Conservation (phyloP, 176 grass and related monocot genomes). For the Raddia guianensis region DNA sequence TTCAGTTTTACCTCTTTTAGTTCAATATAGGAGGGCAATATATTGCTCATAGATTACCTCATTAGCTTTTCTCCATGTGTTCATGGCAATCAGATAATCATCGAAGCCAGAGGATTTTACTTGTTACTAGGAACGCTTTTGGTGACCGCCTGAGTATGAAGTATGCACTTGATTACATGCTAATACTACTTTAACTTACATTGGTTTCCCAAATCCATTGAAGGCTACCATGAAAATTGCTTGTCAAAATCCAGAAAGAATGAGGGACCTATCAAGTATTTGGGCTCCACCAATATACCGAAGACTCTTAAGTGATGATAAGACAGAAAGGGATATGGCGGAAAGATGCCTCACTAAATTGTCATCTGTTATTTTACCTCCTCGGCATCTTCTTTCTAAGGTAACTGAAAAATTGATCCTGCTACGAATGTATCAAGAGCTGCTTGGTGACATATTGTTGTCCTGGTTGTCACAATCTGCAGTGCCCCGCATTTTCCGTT, state of each 20-base stretch:
- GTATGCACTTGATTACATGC: constrained; percentile 1
- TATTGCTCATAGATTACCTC: background rate
- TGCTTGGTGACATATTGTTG: constrained; percentile 1
- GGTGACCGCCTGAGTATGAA: background rate
- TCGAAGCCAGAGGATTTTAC: constrained; percentile 9
- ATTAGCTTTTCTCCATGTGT: constrained; percentile 9
- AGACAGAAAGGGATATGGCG: constrained; percentile 64
- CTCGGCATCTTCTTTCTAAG: constrained; percentile 64
- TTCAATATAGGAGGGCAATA: background rate
- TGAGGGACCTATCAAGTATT: constrained; percentile 62
- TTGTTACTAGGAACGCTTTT: background rate
- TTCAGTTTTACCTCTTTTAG: background rate
- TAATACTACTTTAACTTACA: constrained; percentile 14
- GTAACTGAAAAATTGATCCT: constrained; percentile 46
- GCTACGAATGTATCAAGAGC: background rate
- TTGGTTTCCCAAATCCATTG: constrained; percentile 35
- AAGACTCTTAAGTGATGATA: constrained; percentile 77
- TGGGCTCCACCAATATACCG: constrained; percentile 76
- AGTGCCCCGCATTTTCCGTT: too few relatives aligned
- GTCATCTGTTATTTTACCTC: constrained; percentile 58
- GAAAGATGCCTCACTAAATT: constrained; percentile 80
- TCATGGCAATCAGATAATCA: background rate
- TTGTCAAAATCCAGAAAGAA: constrained; percentile 50
- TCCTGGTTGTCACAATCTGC: background rate
- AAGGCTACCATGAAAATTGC: constrained; percentile 68